phyloP scores from a whole-genome alignment of 768 basidiomycete species.

The Tylopilus cervinicoccineus region DNA sequence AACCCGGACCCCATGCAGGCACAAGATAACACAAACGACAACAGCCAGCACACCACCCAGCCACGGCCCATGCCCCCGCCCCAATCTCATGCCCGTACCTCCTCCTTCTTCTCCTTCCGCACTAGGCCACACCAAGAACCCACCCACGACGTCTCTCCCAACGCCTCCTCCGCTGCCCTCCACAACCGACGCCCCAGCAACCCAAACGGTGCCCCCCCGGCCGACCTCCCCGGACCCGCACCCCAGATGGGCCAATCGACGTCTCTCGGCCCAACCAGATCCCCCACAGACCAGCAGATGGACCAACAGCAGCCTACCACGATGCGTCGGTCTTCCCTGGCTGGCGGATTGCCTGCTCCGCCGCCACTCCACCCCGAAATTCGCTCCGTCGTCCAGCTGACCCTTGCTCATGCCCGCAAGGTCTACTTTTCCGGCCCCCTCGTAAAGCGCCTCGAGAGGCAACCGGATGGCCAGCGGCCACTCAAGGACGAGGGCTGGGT shows the following conservation, averaged over 20 bases:
- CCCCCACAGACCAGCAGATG: conserved; percentile 18
- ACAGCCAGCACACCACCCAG: conserved; percentile 16
- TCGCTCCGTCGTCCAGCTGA: conserved; percentile 71
- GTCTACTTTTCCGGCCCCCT: conserved; percentile 86
- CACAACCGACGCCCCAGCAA: conserved; percentile 17
- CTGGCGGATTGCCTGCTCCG: conserved; percentile 17
- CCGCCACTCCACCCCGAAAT: conserved; percentile 75
- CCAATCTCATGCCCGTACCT: conserved; percentile 47
- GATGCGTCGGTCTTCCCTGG: conserved; percentile 18
- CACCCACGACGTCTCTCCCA: conserved; percentile 16
- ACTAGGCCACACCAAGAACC: conserved; percentile 31
- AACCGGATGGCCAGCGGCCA: conserved; percentile 67
- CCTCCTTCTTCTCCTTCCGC: conserved; percentile 65
- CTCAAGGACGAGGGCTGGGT: conserved; percentile 75
- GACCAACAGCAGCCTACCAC: conserved; percentile 21
- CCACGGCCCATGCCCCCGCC: conserved; percentile 26
- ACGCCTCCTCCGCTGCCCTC: conserved; percentile 9
- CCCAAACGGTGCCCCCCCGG: conserved; percentile 4
- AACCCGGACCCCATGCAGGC: conserved; percentile 17
- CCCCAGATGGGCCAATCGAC: conserved; percentile 33
- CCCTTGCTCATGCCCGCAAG: conserved; percentile 75
- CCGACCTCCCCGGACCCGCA: conserved; percentile 22
- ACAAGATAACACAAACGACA: conserved; percentile 18
- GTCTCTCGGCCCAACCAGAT: conserved; percentile 28
- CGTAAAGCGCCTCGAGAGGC: conserved; percentile 70